Evolutionary conservation across 2,329 filamentous ascomycete species (phyloP).

Genomic region (Diaporthe velutina): DNA sequence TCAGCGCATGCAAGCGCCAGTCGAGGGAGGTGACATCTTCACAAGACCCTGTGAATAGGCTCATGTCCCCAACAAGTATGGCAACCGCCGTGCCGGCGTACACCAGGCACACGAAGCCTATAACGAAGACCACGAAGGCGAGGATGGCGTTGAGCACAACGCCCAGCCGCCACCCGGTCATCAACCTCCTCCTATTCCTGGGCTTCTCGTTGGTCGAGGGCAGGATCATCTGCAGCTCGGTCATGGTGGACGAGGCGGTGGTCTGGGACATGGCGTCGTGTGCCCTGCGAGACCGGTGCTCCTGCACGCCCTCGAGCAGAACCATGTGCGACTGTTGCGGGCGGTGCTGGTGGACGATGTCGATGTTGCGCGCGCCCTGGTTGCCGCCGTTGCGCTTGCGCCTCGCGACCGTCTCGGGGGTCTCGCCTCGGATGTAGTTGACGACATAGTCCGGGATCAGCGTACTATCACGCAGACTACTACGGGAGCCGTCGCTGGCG

Average conservation of each 20-base stretch:
- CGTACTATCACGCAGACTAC: slow-evolving; percentile 50
- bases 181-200: slow-evolving; percentile 42
- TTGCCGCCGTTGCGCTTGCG: slow-evolving; percentile 55
- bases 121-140: slow-evolving; percentile 45
- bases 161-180: slow-evolving; percentile 63
- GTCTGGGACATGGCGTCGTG: slow-evolving; percentile 33
- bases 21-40: slow-evolving; percentile 51
- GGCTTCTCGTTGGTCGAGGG: slow-evolving; percentile 35
- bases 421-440: slow-evolving; percentile 68
- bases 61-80: slow-evolving; percentile 51
- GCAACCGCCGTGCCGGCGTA: slow-evolving; percentile 52
- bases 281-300: slow-evolving; percentile 14
- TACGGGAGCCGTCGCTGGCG: slow-evolving; percentile 38
- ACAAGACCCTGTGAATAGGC: slow-evolving; percentile 56
- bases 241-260: slow-evolving; percentile 37
- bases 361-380: slow-evolving; percentile 48
- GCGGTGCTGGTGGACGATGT: slow-evolving; percentile 47
- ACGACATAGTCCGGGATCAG: slow-evolving; percentile 69
- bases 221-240: slow-evolving; percentile 41
- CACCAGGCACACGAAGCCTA: slow-evolving; percentile 50
- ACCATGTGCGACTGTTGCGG: slow-evolving; percentile 51
- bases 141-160: slow-evolving; percentile 58
- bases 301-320: slow-evolving; percentile 47
- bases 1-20: slow-evolving; percentile 57
- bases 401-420: slow-evolving; percentile 63